Evolutionary conservation across 768 basidiomycete genomes (phyloP).

Genomic region (Rhodocollybia butyracea): DNA sequence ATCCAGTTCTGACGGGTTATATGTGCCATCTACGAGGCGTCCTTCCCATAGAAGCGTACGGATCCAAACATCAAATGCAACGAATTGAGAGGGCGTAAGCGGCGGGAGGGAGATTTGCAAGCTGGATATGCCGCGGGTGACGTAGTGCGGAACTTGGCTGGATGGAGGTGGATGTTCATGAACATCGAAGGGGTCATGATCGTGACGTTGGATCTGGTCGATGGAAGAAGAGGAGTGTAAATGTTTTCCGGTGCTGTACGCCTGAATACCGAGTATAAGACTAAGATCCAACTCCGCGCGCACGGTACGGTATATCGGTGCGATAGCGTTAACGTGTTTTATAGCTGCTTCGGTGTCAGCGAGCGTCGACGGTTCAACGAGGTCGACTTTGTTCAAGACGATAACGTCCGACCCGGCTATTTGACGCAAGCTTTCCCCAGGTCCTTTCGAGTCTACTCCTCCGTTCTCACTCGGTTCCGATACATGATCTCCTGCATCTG

Average conservation of each 20-base stretch:
- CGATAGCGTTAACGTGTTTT: slow-evolving; percentile 74
- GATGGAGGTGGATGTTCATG: slow-evolving; percentile 31
- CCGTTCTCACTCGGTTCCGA: slow-evolving; percentile 49
- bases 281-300: slow-evolving; percentile 72
- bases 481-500: slow-evolving; percentile 83
- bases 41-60: slow-evolving; percentile 82
- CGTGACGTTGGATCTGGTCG: slow-evolving; percentile 30
- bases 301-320: slow-evolving; percentile 69
- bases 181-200: slow-evolving; percentile 22
- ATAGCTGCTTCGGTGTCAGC: slow-evolving; percentile 56
- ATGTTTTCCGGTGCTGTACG: slow-evolving; percentile 59
- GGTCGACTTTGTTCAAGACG: slow-evolving; percentile 87
- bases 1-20: slow-evolving; percentile 6
- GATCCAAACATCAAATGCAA: slow-evolving; percentile 75
- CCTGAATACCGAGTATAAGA: slow-evolving; percentile 75
- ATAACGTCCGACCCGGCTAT: slow-evolving; percentile 91
- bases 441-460: neutral
- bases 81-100: slow-evolving; percentile 45
- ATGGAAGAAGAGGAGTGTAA: slow-evolving; percentile 21
- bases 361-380: slow-evolving; percentile 50
- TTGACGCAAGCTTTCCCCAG: slow-evolving; percentile 59
- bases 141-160: slow-evolving; percentile 49
- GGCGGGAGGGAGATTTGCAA: slow-evolving; percentile 67
- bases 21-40: slow-evolving; percentile 34
- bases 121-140: slow-evolving; percentile 79